Base-by-base conservation (phyloP, 73 alveolate species). In the Symbiodinium natans region DNA sequence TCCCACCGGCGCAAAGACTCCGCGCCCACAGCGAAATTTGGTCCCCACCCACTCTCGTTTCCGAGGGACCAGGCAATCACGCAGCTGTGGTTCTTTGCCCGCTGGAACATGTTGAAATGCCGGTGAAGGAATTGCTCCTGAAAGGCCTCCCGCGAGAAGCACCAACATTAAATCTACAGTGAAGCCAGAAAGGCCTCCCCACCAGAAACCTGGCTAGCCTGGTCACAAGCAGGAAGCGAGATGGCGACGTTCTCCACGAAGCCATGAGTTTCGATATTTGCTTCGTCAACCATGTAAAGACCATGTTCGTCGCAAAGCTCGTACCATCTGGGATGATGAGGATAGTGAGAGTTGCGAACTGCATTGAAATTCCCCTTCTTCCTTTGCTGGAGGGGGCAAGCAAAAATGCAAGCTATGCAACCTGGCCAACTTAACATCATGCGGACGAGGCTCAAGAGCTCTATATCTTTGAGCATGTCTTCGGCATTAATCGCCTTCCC, bases 181-280 rank as follows among this genome's bases (percentile, higher is more conserved):
- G 46, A 29, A n/a, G 10, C 46, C 21, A 23, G 9, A 13, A 7
- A n/a, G n/a, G n/a, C n/a, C n/a, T n/a, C n/a, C n/a, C n/a, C n/a
- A n/a, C 17, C 41, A 3, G 92, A 40, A 33, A n/a, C 87, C 52
- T 54, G 38, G 82, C 25, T 25, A n/a, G 92, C 98, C 92, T 80
- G 82, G 68, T 92, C 98, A 36, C 98, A 92, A 25, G 90, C 92
- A 54, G 77, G 83, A 56, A 80, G 36, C 11, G 92, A 42, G n/a
- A 92, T 92, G 48, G 92, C 98, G 36, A 34, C 23, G 63, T 77
- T 77, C 88, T 77, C 92, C 73, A 80, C 82, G 56, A 92, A 92
- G 82, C 98, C 97, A 46, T 99, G 99, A 82, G 99, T 92, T 90
- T 96, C 99, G 68, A 96, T 93, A 85, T 96, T 96, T 38, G 98